Evolutionary conservation across 2,329 filamentous ascomycete species (phyloP), one percentile per base, ranked within the genome.

Genomic region (Chaetomium olivaceum): DNA sequence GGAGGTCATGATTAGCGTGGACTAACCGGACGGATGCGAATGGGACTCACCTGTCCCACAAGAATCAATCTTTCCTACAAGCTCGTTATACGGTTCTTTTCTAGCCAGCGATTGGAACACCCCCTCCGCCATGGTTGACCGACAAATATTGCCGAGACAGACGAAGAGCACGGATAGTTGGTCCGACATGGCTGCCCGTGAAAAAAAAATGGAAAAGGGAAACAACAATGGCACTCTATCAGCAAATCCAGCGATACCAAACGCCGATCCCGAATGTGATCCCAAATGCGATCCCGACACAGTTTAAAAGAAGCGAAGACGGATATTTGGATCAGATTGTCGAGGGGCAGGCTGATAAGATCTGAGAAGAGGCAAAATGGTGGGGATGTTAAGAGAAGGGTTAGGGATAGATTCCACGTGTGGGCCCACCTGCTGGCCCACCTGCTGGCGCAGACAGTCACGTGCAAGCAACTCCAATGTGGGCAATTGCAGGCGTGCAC

Each of bases 121-220:
- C 58, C 91, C 95, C 81, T 98, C 94, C 55, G 93, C 92, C 95
- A 99, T 98, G 36, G 95, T 91, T 8, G 93, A 97, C 67, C 86
- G 84, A 76, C 93, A 99, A 74, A 98, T 98, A 79, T 99, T 99
- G 77, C 95, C 95, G 39, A 98, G 85, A 79, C 95, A 99, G 72
- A 98, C 94, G 76, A 98, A 98, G 61, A 98, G 86, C 46, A 98
- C 90, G 2, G 89, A 93, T 62, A 91, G 69, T 58, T 71, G 69
- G 29, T 75, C 73, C 14, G 71, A 21, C 73, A 75, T 76, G n/a
- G 39, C 56, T n/a, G 21, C 11, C 16, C 8, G 23, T 2, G n/a
- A 46, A 56, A 16, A 31, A 39, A 36, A 21, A 21, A 14, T 43
- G 9, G 27, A 11, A n/a, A n/a, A n/a, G 25, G 16, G 16, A 29